Percentiles rank a stretch among this genome's conserved stretches.
Evolutionary conservation across 169 alveolate species (phyloP).

Genomic region (Plasmodium yoelii): DNA sequence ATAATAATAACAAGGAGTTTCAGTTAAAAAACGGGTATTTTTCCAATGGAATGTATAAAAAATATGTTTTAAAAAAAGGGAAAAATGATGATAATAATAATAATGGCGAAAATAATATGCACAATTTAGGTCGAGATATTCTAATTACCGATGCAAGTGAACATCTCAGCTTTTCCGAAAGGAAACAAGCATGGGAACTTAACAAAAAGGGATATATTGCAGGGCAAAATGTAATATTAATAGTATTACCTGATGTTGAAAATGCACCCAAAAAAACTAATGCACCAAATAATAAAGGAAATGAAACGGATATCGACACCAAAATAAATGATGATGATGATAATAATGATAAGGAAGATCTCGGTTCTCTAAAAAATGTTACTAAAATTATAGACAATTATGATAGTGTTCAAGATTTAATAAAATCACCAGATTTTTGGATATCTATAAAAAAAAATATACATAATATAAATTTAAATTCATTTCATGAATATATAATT

Average conservation of each 20-base stretch:
- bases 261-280: neutral
- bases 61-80: conserved; percentile 27
- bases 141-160: conserved; percentile 54
- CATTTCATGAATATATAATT: conserved; percentile 45
- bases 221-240: conserved; percentile 45
- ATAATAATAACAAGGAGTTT: conserved; percentile 22
- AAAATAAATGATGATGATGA: neutral
- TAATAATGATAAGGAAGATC: neutral
- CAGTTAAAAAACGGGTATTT: neutral
- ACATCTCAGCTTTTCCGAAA: conserved; percentile 6
- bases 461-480: neutral
- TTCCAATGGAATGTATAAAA: conserved; percentile 65
- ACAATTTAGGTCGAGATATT: conserved; percentile 17
- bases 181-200: conserved; percentile 48
- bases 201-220: conserved; percentile 41
- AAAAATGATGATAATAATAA: neutral
- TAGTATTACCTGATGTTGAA: conserved; percentile 46
- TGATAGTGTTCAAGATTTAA: conserved; percentile 35
- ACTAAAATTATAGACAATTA: conserved; percentile 24
- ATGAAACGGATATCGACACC: neutral
- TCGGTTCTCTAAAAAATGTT: conserved; percentile 10
- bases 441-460: conserved; percentile 22
- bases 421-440: conserved; percentile 45
- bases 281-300: neutral
- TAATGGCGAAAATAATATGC: too few relatives aligned